A percentile compares a stretch with the other conserved stretches of the same genome.
phyloP scores from a whole-genome alignment of 768 basidiomycete genomes.

The Mycena maculata region DNA sequence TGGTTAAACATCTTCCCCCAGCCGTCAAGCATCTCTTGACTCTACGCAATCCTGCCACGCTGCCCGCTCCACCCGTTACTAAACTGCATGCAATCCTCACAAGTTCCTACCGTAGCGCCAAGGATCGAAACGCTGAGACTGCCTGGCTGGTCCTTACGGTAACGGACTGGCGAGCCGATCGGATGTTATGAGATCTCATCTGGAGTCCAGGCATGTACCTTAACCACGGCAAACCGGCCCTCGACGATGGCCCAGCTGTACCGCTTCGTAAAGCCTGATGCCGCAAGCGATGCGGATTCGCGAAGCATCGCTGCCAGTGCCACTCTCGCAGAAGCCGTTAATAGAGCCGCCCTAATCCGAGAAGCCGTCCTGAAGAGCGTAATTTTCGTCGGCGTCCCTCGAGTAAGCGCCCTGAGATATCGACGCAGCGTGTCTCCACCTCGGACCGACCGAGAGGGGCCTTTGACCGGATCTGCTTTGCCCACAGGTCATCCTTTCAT shows the following conservation, averaged over 20 bases:
- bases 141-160: conserved; percentile 88
- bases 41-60: conserved; percentile 71
- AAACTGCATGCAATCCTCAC: conserved; percentile 67
- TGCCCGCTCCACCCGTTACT: conserved; percentile 65
- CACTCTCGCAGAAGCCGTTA: conserved; percentile 64
- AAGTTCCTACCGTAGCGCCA: conserved; percentile 75
- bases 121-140: conserved; percentile 70
- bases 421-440: conserved; percentile 11
- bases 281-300: conserved; percentile 48
- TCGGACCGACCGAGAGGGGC: conserved; percentile 13
- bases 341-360: conserved; percentile 86
- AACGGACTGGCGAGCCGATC: conserved; percentile 30
- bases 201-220: conserved; percentile 78
- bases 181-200: conserved; percentile 28
- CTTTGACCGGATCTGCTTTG: conserved; percentile 35
- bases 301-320: conserved; percentile 54
- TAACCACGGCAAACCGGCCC: conserved; percentile 86
- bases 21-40: conserved; percentile 79
- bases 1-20: conserved; percentile 67
- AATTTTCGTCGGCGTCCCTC: conserved; percentile 89
- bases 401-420: conserved; percentile 60
- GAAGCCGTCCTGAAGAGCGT: conserved; percentile 91
- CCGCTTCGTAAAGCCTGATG: conserved; percentile 69
- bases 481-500: conserved; percentile 80
- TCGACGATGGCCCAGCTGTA: conserved; percentile 84